Evolutionary conservation across 2,329 filamentous ascomycete genomes (phyloP).

Genomic region (Fusarium sp.): DNA sequence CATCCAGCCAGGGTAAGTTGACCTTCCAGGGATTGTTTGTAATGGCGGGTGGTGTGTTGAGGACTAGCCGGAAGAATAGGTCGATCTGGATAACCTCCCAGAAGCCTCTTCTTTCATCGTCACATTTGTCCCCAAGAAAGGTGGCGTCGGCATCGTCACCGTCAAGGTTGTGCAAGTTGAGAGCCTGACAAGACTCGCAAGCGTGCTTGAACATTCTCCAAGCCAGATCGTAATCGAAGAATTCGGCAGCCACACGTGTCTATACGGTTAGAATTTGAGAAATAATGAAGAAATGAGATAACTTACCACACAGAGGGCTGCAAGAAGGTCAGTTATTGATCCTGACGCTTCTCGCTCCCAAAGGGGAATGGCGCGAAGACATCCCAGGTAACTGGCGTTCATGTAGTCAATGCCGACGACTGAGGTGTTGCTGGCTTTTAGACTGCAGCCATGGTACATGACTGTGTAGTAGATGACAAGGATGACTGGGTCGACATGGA

Average conservation of each 20-base stretch:
- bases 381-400: slow-evolving; percentile 44
- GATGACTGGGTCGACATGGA: slow-evolving; percentile 47
- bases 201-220: slow-evolving; percentile 48
- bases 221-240: slow-evolving; percentile 49
- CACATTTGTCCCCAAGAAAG: slow-evolving; percentile 23
- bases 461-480: slow-evolving; percentile 48
- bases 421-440: slow-evolving; percentile 37
- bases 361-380: slow-evolving; percentile 44
- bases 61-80: slow-evolving; percentile 47
- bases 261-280: not conserved
- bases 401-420: slow-evolving; percentile 33
- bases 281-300: too few species aligned
- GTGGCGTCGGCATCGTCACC: slow-evolving; percentile 30
- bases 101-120: slow-evolving; percentile 45
- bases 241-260: slow-evolving; percentile 47
- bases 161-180: slow-evolving; percentile 49
- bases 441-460: slow-evolving; percentile 44
- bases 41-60: slow-evolving; percentile 46
- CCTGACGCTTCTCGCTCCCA: slow-evolving; percentile 49
- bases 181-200: slow-evolving; percentile 46
- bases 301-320: slow-evolving; percentile 45
- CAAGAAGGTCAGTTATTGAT: slow-evolving; percentile 46
- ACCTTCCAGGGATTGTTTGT: slow-evolving; percentile 47
- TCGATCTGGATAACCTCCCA: slow-evolving; percentile 51
- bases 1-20: slow-evolving; percentile 48